Percentiles rank a stretch among this genome's conserved stretches.
These are phyloP conservation scores for Cordyceps militaris DNA, from an alignment of 2,329 filamentous ascomycete genomes.

Conservation along the genomic window DNA sequence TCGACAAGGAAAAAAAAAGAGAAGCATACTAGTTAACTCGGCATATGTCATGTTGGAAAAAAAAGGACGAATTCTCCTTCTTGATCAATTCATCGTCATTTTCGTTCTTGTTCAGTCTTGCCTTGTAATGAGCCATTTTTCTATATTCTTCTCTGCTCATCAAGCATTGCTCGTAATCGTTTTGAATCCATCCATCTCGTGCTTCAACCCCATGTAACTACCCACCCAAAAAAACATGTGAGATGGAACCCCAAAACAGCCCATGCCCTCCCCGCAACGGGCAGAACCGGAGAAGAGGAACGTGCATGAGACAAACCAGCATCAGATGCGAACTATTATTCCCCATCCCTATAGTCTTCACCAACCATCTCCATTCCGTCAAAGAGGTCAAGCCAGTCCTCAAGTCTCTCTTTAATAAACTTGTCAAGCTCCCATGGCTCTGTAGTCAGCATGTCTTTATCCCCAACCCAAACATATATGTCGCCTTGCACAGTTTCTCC, in stretches of 20 bases:
- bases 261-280: neutral
- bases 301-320: neutral
- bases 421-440: constrained; percentile 21
- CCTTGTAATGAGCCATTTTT: too few relatives aligned
- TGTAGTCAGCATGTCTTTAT: constrained; percentile 12
- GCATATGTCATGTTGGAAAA: too few relatives aligned
- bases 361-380: constrained; percentile 10
- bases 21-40: too few relatives aligned
- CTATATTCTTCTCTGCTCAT: neutral
- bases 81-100: too few relatives aligned
- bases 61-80: neutral
- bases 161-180: too few relatives aligned
- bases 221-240: constrained; percentile 1
- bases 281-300: constrained; percentile 1
- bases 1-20: neutral
- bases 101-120: too few relatives aligned
- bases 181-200: neutral
- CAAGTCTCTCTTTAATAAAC: constrained; percentile 21
- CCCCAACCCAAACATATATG: constrained; percentile 26
- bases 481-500: constrained; percentile 20
- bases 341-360: too few relatives aligned
- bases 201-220: neutral
- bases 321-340: too few relatives aligned
- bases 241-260: neutral
- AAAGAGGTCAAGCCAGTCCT: constrained; percentile 19